Base-by-base conservation (phyloP, 768 basidiomycete species). In the Peribolospora baueri region DNA sequence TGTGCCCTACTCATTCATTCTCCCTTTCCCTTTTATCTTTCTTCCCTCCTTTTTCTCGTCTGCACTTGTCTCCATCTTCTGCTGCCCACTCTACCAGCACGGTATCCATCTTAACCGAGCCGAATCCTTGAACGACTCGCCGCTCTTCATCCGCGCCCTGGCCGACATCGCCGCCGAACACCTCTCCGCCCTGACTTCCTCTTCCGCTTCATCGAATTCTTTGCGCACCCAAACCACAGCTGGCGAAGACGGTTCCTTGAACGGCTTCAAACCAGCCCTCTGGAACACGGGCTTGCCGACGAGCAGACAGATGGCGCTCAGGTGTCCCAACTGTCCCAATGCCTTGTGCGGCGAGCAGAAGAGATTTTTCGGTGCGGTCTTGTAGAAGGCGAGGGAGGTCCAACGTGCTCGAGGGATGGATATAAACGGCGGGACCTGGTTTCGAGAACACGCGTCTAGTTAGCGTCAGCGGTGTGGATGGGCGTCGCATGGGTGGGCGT, bases 251-350 rank as follows among this genome's bases (percentile, higher is more conserved):
- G 40, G 53, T 58, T 7, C 52, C 55, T 25, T 25, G 25, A 25
- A 25, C 25, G 25, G 25, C 25, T 25, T 25, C 25, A 25, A 25
- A 25, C 25, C 25, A 25, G 1, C 25, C 25, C 25, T 25, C 25
- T 25, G 25, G 25, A 25, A 25, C 25, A 25, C 25, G 25, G 25
- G 62, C 40, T 77, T 77, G 4, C 77, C 79, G 9, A 76, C 77
- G 46, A 84, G 82, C 61, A 70, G 77, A 40, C 91, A 95, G 70
- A 69, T 95, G 68, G 72, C 73, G 13, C 74, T 98, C 54, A 76
- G 91, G 58, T 98, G 93, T 70, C 93, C 88, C 3, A 86, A 86
- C 0, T 98, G 93, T 70, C 83, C 75, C 52, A 91, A 90, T 64
- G 76, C 76, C 54, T 82, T 82, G 38, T 98, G 93, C 66, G 78